Percentiles rank a stretch among this genome's conserved stretches.
These are phyloP conservation scores for Cystobasidiopsis lactophilus DNA, from an alignment of 768 basidiomycete species.

Conservation along the genomic window DNA sequence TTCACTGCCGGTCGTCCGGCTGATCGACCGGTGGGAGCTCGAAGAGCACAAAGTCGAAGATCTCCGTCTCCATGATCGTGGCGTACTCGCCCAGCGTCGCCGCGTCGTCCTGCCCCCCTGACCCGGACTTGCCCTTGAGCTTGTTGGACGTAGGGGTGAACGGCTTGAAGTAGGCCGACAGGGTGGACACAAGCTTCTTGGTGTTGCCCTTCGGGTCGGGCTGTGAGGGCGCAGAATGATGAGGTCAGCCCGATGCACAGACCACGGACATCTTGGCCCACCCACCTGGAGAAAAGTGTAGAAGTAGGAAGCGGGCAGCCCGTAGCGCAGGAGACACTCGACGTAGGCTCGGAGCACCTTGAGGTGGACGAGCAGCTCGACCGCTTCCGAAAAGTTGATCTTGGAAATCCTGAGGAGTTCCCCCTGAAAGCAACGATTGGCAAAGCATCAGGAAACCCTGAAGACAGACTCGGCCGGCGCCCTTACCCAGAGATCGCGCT, in stretches of 20 bases:
- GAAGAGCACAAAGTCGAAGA: conserved; percentile 80
- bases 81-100: conserved; percentile 82
- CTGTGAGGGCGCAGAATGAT: too few species aligned
- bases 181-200: conserved; percentile 49
- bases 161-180: conserved; percentile 59
- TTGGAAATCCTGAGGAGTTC: conserved; percentile 73
- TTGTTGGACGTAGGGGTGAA: conserved; percentile 36
- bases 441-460: background rate
- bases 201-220: conserved; percentile 68
- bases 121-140: conserved; percentile 21
- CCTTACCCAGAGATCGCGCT: conserved; percentile 90
- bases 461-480: background rate
- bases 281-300: conserved; percentile 59
- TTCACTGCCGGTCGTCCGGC: too few species aligned
- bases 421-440: conserved; percentile 33
- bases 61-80: conserved; percentile 79
- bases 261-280: too few species aligned
- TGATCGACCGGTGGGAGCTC: conserved; percentile 41
- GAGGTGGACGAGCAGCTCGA: conserved; percentile 78
- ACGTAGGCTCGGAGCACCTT: conserved; percentile 79
- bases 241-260: background rate
- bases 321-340: conserved; percentile 87
- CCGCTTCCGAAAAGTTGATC: conserved; percentile 91
- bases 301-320: conserved; percentile 72
- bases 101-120: conserved; percentile 28